Base-by-base conservation (phyloP, 306 rosid species). In the Sophora flavescens region DNA sequence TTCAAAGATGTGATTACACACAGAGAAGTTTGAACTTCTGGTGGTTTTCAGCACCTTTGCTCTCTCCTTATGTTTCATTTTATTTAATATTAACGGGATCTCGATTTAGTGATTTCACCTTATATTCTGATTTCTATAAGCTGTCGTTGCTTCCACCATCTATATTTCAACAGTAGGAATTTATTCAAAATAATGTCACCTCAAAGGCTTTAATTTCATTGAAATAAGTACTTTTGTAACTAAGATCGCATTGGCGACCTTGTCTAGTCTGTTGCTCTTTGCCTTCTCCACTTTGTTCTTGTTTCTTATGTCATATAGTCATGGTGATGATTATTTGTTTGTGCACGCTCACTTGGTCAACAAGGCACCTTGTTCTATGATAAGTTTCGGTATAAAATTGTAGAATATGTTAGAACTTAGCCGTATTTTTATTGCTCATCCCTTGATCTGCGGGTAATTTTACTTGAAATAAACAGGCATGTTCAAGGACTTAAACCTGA, bases 111-210 rank as follows among this genome's bases (percentile, higher is more conserved):
- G 57, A 9, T 77, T 72, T 50, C 70, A 13, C 39, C 58, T 14
- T 54, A 44, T 15, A 38, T 36, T 48, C 17, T n/a, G 58, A 13
- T 60, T 26, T 77, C 68, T 36, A 36, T 30, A 59, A 68, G 9
- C 38, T 39, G 35, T 13, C 5, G 14, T 75, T 30, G 5, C 57
- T 68, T 68, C 61, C 22, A 15, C 41, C 57, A 7, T 38, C 47
- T 74, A 47, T 71, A 44, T 70, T 68, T 38, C 32, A 12, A 14
- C 15, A n/a, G 9, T 30, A 16, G 4, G 18, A 32, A 7, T 53
- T 75, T 47, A 45, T 68, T 81, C 67, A 68, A 75, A 42, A 14
- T 48, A 59, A 66, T 8, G 42, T 60, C 45, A 41, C n/a, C 15
- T 51, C 9, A 17, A 81, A 18, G 35, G 33, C 35, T 14, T 67